Base-by-base conservation (phyloP, 2,329 filamentous ascomycete genomes). In the Ophiostoma sp. region DNA sequence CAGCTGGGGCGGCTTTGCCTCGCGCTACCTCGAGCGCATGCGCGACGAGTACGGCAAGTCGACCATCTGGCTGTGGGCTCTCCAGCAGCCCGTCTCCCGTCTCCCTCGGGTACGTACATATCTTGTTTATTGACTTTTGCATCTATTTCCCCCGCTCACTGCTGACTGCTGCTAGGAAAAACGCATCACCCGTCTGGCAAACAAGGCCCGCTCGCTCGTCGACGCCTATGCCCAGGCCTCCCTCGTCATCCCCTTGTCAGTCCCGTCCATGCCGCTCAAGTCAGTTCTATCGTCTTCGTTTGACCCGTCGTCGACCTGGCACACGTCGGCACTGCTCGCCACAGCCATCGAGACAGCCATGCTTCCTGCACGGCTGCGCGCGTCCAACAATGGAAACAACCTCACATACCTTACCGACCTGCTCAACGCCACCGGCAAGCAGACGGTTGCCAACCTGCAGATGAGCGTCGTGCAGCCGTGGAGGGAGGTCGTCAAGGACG, bases 1-100 rank as follows among this genome's bases (percentile, higher is more conserved):
- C 79, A 90, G 90, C 15, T 95, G 92, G 92, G 90, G 89, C 72
- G 91, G 92, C 0, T 94, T 94, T 77, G 85, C 89, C 7, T 82
- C 88, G 3, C 84, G 85, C 71, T 94, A 94, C 77, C 78, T 93
- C 35, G 90, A 98, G 77, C 85, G 89, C 39, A 80, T 99, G 71
- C 83, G 92, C 72, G 95, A 99, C 77, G 95, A 99, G 78, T 94
- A 94, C 77, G 92, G 93, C 39, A 98, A 97, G 81, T 87, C 89
- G 44, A 88, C 88, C 68, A 87, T 97, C 41, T 96, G 93, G 91
- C 86, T 93, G 15, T 98, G 94, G 90, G 94, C 90, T 0, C 78
- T 93, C 31, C 90, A 96, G 78, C 88, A 90, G 70, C 81, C 81
- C 1, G 81, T 84, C 57, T 81, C 79, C 67, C 85, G 82, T 62